Evolutionary conservation across 148 eudicot genomes (phyloP).

Genomic region (Rhododendron kiyosumense): DNA sequence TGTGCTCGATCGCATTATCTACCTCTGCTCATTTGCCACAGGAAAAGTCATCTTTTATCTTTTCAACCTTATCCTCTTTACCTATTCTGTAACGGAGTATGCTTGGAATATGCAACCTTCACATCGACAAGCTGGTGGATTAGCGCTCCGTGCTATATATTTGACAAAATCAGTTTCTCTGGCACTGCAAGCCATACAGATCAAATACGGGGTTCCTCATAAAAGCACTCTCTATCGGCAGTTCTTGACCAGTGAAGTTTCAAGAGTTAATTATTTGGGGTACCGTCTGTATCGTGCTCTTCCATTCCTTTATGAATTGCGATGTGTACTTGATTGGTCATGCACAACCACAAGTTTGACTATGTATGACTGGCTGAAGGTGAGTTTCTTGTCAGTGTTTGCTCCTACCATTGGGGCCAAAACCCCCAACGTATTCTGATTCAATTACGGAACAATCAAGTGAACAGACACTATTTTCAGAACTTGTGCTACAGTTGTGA

Average conservation of each 20-base stretch:
- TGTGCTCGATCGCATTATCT: slow-evolving; percentile 91
- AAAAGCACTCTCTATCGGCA: slow-evolving; percentile 96
- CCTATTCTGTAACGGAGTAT: slow-evolving; percentile 79
- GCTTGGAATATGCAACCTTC: slow-evolving; percentile 89
- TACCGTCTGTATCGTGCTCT: slow-evolving; percentile 93
- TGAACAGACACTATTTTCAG: not conserved
- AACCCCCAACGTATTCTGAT: not conserved
- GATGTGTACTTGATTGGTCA: slow-evolving; percentile 99
- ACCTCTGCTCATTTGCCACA: slow-evolving; percentile 92
- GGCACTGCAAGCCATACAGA: slow-evolving; percentile 94
- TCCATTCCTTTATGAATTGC: slow-evolving; percentile 91
- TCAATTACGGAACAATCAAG: not conserved
- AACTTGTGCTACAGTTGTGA: not conserved
- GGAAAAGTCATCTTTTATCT: slow-evolving; percentile 87
- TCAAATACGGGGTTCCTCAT: slow-evolving; percentile 94
- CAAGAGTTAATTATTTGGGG: slow-evolving; percentile 77
- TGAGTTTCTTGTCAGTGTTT: slow-evolving; percentile 22
- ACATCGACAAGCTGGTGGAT: slow-evolving; percentile 60
- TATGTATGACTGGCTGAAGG: slow-evolving; percentile 99
- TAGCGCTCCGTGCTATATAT: slow-evolving; percentile 88
- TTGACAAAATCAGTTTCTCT: slow-evolving; percentile 86
- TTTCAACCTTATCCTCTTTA: slow-evolving; percentile 79
- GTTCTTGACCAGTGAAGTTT: slow-evolving; percentile 81
- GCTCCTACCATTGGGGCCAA: not conserved
- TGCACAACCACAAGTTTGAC: slow-evolving; percentile 97